Evolutionary conservation across 2,329 filamentous ascomycete genomes (phyloP), one percentile per base, ranked within the genome.

Genomic region (Beauveria scarabaeidicola): DNA sequence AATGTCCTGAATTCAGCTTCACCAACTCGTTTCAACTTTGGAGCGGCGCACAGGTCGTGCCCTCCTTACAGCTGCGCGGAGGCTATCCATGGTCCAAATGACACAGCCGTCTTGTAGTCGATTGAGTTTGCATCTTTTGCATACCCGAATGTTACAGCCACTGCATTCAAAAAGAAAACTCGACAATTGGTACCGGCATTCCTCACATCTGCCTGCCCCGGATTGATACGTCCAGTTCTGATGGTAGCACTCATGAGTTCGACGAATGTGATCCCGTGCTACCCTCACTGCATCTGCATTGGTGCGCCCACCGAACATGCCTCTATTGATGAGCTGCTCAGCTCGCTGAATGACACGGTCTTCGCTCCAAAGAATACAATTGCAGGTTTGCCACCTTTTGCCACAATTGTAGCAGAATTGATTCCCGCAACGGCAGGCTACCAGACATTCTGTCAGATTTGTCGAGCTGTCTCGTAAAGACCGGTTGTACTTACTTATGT

Each of bases 341-440:
- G 55, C 56, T 17, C 51, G 60, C 4, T 38, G 10, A 13, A 47
- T 0, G 1, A 61, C 68, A 6, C 65, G 64, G 13, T 58, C 60
- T 41, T 77, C 73, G 5, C 73, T 61, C 73, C 73, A 78, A 36
- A 69, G 66, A 3, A 15, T 53, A 56, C 76, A 79, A 0, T 0
- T 0, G 41, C 74, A 78, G 0, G 55, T 69, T 53, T 74, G 75
- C 77, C 77, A 79, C 3, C 1, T 13, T 1, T 29, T n/a, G 7
- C 75, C 75, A 48, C 77, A 81, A 0, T 61, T 11, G 54, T 80
- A 80, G 63, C 77, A 80, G 62, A 80, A 81, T 23, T 79, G 36
- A 0, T 69, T 65, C 0, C 70, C 65, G 43, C 78, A 81, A 6
- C 54, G 69, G 51, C 78, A 81, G 0, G 73, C 79, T 70, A 11